Evolutionary conservation across 2,329 filamentous ascomycete genomes (phyloP).

Genomic region (Sarocladium kiliense): DNA sequence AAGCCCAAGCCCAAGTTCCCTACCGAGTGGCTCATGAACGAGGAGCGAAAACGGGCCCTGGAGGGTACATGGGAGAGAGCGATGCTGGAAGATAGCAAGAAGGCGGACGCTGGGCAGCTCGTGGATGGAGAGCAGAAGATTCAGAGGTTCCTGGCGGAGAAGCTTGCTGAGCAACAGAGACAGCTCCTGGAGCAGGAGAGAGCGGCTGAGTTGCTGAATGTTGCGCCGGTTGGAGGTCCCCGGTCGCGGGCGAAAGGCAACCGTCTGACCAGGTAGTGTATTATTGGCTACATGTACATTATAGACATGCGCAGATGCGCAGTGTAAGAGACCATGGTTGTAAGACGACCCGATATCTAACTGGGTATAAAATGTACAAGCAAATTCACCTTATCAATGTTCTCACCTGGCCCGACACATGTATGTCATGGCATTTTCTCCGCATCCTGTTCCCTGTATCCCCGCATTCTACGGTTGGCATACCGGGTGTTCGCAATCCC

Average conservation of each 20-base stretch:
- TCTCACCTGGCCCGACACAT: neutral
- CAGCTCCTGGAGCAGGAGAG: conserved; percentile 21
- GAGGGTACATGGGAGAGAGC: conserved; percentile 51
- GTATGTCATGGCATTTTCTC: neutral
- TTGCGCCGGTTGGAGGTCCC: conserved; percentile 13
- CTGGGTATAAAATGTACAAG: neutral
- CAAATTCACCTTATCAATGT: neutral
- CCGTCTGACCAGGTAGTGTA: neutral
- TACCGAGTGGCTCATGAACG: conserved; percentile 73
- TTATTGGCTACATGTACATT: conserved; percentile 5
- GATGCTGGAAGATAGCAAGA: conserved; percentile 48
- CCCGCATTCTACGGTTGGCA: neutral
- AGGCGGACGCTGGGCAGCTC: conserved; percentile 46
- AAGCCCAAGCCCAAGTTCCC: conserved; percentile 64
- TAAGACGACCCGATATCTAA: neutral
- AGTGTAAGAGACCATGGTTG: neutral
- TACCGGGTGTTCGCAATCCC: neutral
- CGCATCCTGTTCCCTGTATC: neutral
- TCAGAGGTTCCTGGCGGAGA: conserved; percentile 28
- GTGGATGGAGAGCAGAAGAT: conserved; percentile 54
- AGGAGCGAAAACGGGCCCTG: conserved; percentile 61
- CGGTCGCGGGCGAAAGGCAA: neutral
- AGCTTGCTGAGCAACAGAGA: conserved; percentile 24
- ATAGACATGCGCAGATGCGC: conserved; percentile 5
- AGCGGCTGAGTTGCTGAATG: conserved; percentile 25